These are phyloP conservation scores for Tetrapisispora namnaoensis DNA, from an alignment of 805 yeast genomes.

Conservation along the genomic window DNA sequence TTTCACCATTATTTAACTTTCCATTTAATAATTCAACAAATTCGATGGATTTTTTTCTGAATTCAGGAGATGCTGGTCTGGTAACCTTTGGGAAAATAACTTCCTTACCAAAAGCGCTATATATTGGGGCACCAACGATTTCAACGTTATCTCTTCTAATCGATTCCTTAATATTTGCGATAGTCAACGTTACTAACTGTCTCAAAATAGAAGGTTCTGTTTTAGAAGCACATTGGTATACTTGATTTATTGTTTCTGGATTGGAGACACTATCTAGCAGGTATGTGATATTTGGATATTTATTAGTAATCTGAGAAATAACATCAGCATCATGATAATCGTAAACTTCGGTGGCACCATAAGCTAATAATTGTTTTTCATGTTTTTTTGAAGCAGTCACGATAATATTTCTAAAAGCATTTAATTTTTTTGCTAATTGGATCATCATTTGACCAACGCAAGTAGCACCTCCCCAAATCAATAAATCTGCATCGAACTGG, in stretches of 20 bases:
- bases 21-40: constrained; percentile 24
- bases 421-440: constrained; percentile 44
- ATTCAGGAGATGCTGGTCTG: constrained; percentile 20
- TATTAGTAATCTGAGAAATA: constrained; percentile 31
- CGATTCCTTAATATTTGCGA: constrained; percentile 20
- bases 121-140: constrained; percentile 31
- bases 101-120: constrained; percentile 31
- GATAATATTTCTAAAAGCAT: constrained; percentile 34
- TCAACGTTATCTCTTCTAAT: constrained; percentile 29
- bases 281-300: constrained; percentile 19
- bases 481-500: no score
- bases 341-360: constrained; percentile 43
- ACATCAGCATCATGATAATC: constrained; percentile 41
- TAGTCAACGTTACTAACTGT: constrained; percentile 23
- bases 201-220: constrained; percentile 28
- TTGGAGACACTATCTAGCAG: constrained; percentile 29
- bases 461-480: constrained; percentile 56
- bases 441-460: constrained; percentile 48
- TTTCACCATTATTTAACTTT: constrained; percentile 18
- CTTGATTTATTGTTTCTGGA: constrained; percentile 22
- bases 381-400: constrained; percentile 42
- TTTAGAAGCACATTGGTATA: constrained; percentile 30
- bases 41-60: constrained; percentile 17
- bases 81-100: constrained; percentile 24
- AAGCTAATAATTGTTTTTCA: constrained; percentile 29